Conservation (phyloP, 2,329 filamentous ascomycete species). For the Ilyonectria mors-panacis region DNA sequence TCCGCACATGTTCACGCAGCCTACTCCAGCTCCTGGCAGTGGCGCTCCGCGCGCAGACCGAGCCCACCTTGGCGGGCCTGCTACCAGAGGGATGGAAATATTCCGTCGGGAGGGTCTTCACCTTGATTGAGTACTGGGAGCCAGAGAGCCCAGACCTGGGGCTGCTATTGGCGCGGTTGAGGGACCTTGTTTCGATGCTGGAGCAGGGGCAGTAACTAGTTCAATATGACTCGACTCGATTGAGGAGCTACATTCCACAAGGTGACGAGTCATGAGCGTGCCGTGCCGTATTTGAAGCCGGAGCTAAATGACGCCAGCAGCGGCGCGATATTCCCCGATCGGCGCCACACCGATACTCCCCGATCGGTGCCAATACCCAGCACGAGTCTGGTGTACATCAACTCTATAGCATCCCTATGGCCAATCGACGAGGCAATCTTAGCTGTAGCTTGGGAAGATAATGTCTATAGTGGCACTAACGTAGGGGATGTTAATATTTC, state of each 20-base stretch:
- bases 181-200: slow-evolving; percentile 16
- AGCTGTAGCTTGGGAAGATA: too few relatives aligned
- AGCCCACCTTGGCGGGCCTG: slow-evolving; percentile 23
- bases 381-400: too few relatives aligned
- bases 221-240: not conserved
- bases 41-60: slow-evolving; percentile 24
- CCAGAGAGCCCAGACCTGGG: slow-evolving; percentile 31
- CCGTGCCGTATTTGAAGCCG: not conserved
- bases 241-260: too few relatives aligned
- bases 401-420: too few relatives aligned
- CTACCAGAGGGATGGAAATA: slow-evolving; percentile 30
- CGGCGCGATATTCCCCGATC: slow-evolving; percentile 30
- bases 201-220: slow-evolving; percentile 15
- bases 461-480: too few relatives aligned
- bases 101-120: slow-evolving; percentile 28
- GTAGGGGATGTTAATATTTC: too few relatives aligned
- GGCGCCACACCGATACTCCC: slow-evolving; percentile 28
- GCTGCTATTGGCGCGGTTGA: slow-evolving; percentile 27
- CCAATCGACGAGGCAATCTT: too few relatives aligned
- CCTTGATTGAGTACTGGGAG: slow-evolving; percentile 34
- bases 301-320: not conserved
- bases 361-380: not conserved
- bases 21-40: slow-evolving; percentile 34
- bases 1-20: slow-evolving; percentile 40
- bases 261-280: slow-evolving; percentile 11